Evolutionary conservation across 75 land plant genomes (phyloP).

Genomic region (Selaginella moellendorffii): DNA sequence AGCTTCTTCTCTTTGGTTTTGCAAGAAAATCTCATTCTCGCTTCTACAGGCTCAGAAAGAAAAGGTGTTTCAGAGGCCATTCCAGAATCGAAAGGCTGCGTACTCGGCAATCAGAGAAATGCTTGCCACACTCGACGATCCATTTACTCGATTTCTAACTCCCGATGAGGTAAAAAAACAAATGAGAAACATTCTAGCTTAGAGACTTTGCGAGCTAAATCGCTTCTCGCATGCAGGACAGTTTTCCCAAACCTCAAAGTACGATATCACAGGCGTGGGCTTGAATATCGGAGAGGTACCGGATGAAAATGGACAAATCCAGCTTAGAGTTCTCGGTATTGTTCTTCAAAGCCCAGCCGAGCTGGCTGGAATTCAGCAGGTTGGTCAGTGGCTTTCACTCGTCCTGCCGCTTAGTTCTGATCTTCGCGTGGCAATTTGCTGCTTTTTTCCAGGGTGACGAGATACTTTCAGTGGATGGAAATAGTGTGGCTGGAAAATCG

Average conservation of each 20-base stretch:
- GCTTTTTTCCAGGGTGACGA: too few species aligned
- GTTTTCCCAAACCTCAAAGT: constrained; percentile 76
- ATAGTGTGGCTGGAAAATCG: too few species aligned
- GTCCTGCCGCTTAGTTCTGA: too few species aligned
- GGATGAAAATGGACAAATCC: constrained; percentile 34
- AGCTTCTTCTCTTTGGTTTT: neutral
- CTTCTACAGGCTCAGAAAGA: constrained; percentile 56
- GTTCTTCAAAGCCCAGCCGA: constrained; percentile 87
- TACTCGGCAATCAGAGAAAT: constrained; percentile 58
- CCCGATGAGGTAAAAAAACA: constrained; percentile 32
- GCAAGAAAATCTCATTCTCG: constrained; percentile 3
- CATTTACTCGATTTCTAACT: constrained; percentile 77
- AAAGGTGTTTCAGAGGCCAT: constrained; percentile 35
- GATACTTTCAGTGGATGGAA: too few species aligned
- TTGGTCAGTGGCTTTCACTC: too few species aligned
- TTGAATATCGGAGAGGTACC: constrained; percentile 65
- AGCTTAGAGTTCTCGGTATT: constrained; percentile 69
- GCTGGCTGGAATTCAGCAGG: constrained; percentile 90
- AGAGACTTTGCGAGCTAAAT: constrained; percentile 46
- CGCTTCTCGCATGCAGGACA: too few species aligned
- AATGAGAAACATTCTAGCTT: neutral
- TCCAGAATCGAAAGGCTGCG: constrained; percentile 58
- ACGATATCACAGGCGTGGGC: constrained; percentile 89
- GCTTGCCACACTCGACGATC: constrained; percentile 71
- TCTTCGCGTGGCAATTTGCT: too few species aligned